Evolutionary conservation across 305 asterid species (phyloP), one percentile per base, ranked within the genome.

Genomic region (Plantago rigida): DNA sequence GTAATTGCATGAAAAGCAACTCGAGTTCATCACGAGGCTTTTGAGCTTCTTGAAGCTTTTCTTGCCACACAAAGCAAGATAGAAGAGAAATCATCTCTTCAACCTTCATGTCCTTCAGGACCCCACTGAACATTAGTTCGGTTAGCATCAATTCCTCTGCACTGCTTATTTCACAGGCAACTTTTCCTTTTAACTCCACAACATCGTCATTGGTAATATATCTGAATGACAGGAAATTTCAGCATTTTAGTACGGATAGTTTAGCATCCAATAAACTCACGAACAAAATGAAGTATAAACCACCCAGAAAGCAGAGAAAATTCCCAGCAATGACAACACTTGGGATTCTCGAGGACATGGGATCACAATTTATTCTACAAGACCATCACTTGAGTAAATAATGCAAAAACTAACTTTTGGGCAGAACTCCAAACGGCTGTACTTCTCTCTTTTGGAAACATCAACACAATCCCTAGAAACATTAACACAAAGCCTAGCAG

Each of bases 11-110:
- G 70, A 82, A 82, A 58, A 86, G 90, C 68, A 86, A 73, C 62
- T 79, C 94, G 62, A 92, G 96, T 70, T 84, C 96, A 45, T 86
- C 96, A 41, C 85, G 77, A 13, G 98, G 98, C 78, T 84, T 92
- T 73, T 71, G 89, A 64, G 94, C 88, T 74, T 84, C 98, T 70
- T 80, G 72, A 60, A 92, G 91, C 80, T 88, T 92, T 83, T 92
- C 98, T 74, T 79, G 96, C 98, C 98, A 92, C 48, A 88, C 93
- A 67, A 88, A 92, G 75, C 98, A 92, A 53, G 96, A 88, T 59
- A 92, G 85, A 63, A 92, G 89, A 69, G 98, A 75, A n/a, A 92
- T 69, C 95, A 92, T 88, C 70, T 86, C 96, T 78, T 92, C 98
- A 73, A 88, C 89, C 67, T 81, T 82, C 62, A 82, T 45, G 71